A percentile compares a stretch with the other conserved stretches of the same genome.
Conservation (phyloP, 805 yeast species). For the Nakazawaea ernobii region DNA sequence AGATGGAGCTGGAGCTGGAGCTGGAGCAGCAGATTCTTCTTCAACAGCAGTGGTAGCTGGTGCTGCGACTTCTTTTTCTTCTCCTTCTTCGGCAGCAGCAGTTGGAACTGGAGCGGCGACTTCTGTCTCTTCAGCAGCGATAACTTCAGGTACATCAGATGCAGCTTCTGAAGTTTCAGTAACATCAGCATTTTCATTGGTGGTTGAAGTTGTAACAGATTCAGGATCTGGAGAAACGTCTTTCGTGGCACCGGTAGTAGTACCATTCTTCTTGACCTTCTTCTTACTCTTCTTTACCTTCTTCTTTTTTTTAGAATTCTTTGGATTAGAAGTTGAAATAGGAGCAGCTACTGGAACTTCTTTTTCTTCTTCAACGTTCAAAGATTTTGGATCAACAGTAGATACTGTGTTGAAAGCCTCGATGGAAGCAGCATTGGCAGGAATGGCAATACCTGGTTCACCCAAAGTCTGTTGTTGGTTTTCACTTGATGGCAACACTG, state of each 20-base stretch:
- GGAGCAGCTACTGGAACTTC: not conserved
- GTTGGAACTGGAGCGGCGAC: not conserved
- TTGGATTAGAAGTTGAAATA: constrained; percentile 7
- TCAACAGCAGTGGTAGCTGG: constrained; percentile 8
- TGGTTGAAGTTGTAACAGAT: not conserved
- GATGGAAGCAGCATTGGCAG: constrained; percentile 49
- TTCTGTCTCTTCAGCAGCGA: constrained; percentile 10
- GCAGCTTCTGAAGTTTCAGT: constrained; percentile 7
- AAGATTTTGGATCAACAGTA: constrained; percentile 45
- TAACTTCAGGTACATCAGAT: constrained; percentile 12
- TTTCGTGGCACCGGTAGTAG: not conserved
- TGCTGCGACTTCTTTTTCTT: constrained; percentile 9
- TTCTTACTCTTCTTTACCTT: constrained; percentile 26
- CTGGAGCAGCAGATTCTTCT: constrained; percentile 8
- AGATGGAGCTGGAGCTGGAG: not conserved
- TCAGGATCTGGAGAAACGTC: constrained; percentile 14
- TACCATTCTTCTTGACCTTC: constrained; percentile 21
- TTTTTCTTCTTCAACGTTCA: constrained; percentile 32
- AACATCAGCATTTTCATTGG: constrained; percentile 10
- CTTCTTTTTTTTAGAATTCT: constrained; percentile 15
- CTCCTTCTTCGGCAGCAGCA: constrained; percentile 1
- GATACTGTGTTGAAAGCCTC: constrained; percentile 43
- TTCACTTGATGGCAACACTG: constrained; percentile 42
- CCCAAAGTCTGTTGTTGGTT: constrained; percentile 42
- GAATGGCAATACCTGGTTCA: constrained; percentile 67